These are phyloP conservation scores for Thalia dealbata DNA, from an alignment of 176 grass and related monocot genomes.

Conservation along the genomic window DNA sequence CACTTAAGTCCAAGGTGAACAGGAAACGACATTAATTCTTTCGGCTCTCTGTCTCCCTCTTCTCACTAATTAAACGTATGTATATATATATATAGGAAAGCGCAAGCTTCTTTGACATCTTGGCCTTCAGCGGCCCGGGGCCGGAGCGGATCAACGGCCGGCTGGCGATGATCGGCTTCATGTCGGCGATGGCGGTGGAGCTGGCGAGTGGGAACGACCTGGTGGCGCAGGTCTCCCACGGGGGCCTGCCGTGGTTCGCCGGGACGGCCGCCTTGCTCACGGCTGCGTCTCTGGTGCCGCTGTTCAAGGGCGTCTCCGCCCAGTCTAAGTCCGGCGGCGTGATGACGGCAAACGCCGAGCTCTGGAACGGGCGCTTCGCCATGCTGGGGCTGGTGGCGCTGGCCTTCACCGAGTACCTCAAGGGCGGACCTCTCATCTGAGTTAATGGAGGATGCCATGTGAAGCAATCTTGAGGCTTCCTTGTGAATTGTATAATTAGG, in stretches of 20 bases:
- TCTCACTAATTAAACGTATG: no score
- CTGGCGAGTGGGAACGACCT: slow-evolving; percentile 28
- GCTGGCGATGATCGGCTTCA: slow-evolving; percentile 61
- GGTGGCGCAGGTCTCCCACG: slow-evolving; percentile 29
- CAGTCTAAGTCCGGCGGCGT: slow-evolving; percentile 26
- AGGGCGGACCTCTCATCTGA: slow-evolving; percentile 49
- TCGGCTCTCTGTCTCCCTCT: no score
- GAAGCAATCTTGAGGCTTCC: not conserved
- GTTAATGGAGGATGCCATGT: not conserved
- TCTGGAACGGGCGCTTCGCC: slow-evolving; percentile 82
- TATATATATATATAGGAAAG: not conserved
- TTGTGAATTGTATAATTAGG: no score
- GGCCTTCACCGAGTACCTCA: slow-evolving; percentile 69
- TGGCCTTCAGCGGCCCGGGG: slow-evolving; percentile 57
- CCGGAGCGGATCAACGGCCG: slow-evolving; percentile 70
- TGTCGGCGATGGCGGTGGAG: slow-evolving; percentile 52
- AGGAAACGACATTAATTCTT: not conserved
- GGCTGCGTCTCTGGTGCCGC: slow-evolving; percentile 49
- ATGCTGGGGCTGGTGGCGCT: slow-evolving; percentile 82
- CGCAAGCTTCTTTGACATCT: slow-evolving; percentile 33
- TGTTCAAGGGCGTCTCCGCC: slow-evolving; percentile 44
- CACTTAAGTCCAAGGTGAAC: not conserved
- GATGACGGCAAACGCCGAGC: slow-evolving; percentile 53
- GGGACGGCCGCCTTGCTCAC: slow-evolving; percentile 33
- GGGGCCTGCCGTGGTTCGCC: slow-evolving; percentile 36